A percentile compares a stretch with the other conserved stretches of the same genome.
phyloP scores from a whole-genome alignment of 192 early-diverging fungal genomes.

The Coemansia furcata region DNA sequence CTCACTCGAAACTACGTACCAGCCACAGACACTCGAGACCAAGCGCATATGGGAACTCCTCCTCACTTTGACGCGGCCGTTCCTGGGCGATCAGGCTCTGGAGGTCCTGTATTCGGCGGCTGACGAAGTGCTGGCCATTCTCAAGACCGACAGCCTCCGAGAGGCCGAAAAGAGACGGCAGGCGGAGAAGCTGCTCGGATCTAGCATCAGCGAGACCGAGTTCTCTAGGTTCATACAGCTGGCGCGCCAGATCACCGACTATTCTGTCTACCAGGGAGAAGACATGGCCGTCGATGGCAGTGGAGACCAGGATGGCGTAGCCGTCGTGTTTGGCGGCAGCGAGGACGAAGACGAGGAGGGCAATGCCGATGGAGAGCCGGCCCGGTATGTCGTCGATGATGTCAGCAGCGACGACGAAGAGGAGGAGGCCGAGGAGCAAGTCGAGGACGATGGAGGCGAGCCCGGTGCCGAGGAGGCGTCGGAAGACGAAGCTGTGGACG shows the following conservation, averaged over 20 bases:
- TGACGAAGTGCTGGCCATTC: conserved; percentile 75
- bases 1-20: conserved; percentile 83
- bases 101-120: conserved; percentile 89
- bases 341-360: conserved; percentile 84
- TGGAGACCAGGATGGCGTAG: conserved; percentile 87
- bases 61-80: conserved; percentile 73
- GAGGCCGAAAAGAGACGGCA: conserved; percentile 88
- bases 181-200: conserved; percentile 72
- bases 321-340: conserved; percentile 91
- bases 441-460: not conserved
- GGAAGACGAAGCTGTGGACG: conserved; percentile 16
- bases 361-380: conserved; percentile 59
- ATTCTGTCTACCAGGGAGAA: conserved; percentile 54
- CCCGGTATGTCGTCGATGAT: conserved; percentile 44
- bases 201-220: conserved; percentile 66
- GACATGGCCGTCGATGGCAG: conserved; percentile 51
- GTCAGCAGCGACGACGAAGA: conserved; percentile 20
- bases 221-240: conserved; percentile 92
- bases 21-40: conserved; percentile 90
- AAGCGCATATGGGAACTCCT: conserved; percentile 85
- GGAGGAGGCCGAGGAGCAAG: conserved; percentile 30
- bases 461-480: not conserved
- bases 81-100: conserved; percentile 83
- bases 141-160: conserved; percentile 81
- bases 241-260: conserved; percentile 95